Percentiles rank a stretch among this genome's conserved stretches.
phyloP scores from a whole-genome alignment of 257 asterid species.

The Agastache rugosa region DNA sequence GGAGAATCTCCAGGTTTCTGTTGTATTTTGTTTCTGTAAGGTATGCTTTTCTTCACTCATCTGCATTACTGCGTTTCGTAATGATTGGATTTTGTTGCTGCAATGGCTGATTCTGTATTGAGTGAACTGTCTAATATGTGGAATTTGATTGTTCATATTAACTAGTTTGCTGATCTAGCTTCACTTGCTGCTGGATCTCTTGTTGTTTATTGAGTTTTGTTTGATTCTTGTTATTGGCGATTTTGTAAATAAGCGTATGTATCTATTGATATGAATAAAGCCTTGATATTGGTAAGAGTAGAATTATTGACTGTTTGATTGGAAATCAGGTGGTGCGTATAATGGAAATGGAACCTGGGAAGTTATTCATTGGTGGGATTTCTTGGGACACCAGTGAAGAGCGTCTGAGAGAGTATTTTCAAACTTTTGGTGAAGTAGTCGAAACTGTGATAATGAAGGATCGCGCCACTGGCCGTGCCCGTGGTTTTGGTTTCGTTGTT shows the following conservation, averaged over 20 bases:
- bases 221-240: conserved; percentile 27
- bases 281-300: conserved; percentile 32
- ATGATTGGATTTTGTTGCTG: conserved; percentile 45
- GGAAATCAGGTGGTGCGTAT: conserved; percentile 43
- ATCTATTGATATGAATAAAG: neutral
- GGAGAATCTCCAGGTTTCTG: conserved; percentile 42
- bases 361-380: conserved; percentile 90
- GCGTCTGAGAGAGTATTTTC: conserved; percentile 78
- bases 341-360: conserved; percentile 90
- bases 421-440: conserved; percentile 75
- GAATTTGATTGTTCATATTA: conserved; percentile 26
- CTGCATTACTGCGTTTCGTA: conserved; percentile 52
- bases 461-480: conserved; percentile 93
- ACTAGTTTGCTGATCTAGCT: conserved; percentile 37
- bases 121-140: conserved; percentile 12
- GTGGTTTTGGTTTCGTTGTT: conserved; percentile 93
- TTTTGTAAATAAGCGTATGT: neutral
- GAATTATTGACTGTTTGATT: conserved; percentile 41
- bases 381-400: conserved; percentile 98
- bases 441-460: conserved; percentile 95
- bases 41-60: conserved; percentile 47
- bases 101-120: conserved; percentile 26
- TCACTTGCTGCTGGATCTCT: conserved; percentile 54
- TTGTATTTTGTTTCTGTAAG: conserved; percentile 37
- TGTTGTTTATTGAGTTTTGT: conserved; percentile 9